Conservation (phyloP, 352 stramenopile genomes). For the Phytophthora pini region DNA sequence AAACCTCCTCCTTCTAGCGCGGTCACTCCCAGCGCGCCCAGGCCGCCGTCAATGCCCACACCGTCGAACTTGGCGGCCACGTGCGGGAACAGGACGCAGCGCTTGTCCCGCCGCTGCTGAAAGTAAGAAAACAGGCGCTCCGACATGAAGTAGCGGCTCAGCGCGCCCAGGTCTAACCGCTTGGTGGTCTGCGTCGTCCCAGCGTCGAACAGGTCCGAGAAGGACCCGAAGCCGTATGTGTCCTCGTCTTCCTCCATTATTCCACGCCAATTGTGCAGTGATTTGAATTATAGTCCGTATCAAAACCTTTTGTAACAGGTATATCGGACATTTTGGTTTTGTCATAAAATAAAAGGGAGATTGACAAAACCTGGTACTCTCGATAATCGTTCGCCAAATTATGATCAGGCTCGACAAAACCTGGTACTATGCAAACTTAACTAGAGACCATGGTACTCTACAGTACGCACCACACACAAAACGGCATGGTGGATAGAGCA, state of each 20-base stretch:
- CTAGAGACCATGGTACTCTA: too few species aligned
- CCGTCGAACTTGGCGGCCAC: constrained; percentile 62
- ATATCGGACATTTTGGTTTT: too few species aligned
- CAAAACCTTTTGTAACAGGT: too few species aligned
- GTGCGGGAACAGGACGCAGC: constrained; percentile 48
- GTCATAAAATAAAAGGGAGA: too few species aligned
- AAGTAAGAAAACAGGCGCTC: constrained; percentile 50
- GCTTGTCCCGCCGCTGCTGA: constrained; percentile 30
- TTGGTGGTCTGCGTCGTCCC: constrained; percentile 10
- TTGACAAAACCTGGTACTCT: too few species aligned
- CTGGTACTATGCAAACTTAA: too few species aligned
- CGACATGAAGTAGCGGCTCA: constrained; percentile 59
- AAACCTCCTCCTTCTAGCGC: constrained; percentile 39
- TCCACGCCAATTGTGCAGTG: too few species aligned
- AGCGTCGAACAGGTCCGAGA: constrained; percentile 58
- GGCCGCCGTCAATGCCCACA: constrained; percentile 50
- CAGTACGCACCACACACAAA: too few species aligned
- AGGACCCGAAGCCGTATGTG: constrained; percentile 75
- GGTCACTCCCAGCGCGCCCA: constrained; percentile 45
- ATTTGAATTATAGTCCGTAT: too few species aligned
- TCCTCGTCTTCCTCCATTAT: constrained; percentile 67
- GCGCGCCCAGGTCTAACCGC: constrained; percentile 41
- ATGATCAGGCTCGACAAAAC: too few species aligned
- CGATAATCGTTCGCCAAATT: too few species aligned
- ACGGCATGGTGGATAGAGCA: too few species aligned